Conservation (phyloP, 2,329 filamentous ascomycete species). For the Triangularia verruculosa region DNA sequence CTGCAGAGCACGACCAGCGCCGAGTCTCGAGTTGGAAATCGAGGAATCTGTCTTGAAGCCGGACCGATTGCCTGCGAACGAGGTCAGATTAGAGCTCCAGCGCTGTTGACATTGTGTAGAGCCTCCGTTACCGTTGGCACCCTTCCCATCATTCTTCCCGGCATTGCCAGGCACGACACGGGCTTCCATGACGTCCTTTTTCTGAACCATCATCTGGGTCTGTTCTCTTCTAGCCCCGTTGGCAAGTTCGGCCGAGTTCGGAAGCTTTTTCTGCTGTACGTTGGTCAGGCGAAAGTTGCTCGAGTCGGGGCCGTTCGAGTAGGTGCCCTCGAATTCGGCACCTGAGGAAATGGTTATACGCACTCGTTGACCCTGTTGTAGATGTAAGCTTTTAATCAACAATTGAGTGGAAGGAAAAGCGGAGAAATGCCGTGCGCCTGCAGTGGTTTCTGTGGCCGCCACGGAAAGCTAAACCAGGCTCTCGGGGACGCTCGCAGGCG, state of each 20-base stretch:
- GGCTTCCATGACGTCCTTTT: constrained; percentile 33
- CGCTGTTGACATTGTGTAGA: background rate
- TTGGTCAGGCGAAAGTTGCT: constrained; percentile 32
- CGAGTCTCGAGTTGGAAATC: constrained; percentile 71
- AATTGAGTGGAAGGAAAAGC: background rate
- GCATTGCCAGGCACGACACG: constrained; percentile 28
- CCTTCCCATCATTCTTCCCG: constrained; percentile 37
- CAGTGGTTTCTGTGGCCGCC: background rate
- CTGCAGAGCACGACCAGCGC: constrained; percentile 73
- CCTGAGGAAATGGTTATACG: constrained; percentile 30
- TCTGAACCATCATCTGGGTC: constrained; percentile 34
- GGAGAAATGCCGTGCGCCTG: background rate
- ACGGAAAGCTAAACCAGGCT: background rate
- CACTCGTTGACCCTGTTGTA: constrained; percentile 32
- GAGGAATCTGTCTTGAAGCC: constrained; percentile 84
- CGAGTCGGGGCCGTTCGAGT: constrained; percentile 29
- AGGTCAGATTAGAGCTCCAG: background rate
- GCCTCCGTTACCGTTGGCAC: constrained; percentile 39
- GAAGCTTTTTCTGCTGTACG: constrained; percentile 36
- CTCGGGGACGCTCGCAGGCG: constrained; percentile 2
- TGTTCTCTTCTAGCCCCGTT: constrained; percentile 34
- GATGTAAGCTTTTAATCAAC: constrained; percentile 15
- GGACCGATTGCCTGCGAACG: constrained; percentile 55
- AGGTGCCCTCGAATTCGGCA: constrained; percentile 34
- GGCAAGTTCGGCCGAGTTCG: constrained; percentile 29